Conservation (phyloP, 345 rosid genomes). For the Murraya koenigii region DNA sequence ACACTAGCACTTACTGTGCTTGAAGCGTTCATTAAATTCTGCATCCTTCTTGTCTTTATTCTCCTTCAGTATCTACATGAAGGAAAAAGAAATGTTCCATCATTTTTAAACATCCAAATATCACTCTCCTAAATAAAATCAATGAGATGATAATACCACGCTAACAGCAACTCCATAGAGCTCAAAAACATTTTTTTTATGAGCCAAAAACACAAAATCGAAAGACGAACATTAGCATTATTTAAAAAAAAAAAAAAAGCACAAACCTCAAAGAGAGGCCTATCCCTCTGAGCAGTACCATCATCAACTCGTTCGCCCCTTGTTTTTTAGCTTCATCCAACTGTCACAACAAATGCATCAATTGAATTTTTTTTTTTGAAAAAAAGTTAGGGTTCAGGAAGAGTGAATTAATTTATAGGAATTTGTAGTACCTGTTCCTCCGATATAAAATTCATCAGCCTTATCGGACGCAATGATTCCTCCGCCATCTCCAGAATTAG, state of each 20-base stretch:
- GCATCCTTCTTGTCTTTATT: conserved; percentile 94
- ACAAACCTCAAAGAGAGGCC: conserved; percentile 77
- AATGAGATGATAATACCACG: neutral
- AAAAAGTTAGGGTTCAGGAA: neutral
- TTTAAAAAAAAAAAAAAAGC: neutral
- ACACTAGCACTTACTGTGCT: conserved; percentile 65
- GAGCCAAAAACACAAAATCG: neutral
- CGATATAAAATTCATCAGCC: conserved; percentile 80
- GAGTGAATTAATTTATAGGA: neutral
- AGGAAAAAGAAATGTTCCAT: neutral
- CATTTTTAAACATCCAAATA: neutral
- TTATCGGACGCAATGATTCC: conserved; percentile 51
- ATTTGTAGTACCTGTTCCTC: conserved; percentile 68
- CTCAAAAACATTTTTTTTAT: neutral
- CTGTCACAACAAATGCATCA: conserved; percentile 35
- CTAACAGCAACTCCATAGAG: neutral
- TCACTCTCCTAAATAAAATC: neutral
- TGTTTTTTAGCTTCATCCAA: conserved; percentile 73
- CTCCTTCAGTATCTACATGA: conserved; percentile 78
- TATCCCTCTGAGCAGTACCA: conserved; percentile 92
- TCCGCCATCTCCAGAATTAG: conserved; percentile 55
- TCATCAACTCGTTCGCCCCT: conserved; percentile 95
- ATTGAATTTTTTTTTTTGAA: neutral
- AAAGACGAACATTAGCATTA: neutral
- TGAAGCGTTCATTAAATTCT: conserved; percentile 92